Base-by-base conservation (phyloP, 129 eudicot species). In the Escallonia rubra region DNA sequence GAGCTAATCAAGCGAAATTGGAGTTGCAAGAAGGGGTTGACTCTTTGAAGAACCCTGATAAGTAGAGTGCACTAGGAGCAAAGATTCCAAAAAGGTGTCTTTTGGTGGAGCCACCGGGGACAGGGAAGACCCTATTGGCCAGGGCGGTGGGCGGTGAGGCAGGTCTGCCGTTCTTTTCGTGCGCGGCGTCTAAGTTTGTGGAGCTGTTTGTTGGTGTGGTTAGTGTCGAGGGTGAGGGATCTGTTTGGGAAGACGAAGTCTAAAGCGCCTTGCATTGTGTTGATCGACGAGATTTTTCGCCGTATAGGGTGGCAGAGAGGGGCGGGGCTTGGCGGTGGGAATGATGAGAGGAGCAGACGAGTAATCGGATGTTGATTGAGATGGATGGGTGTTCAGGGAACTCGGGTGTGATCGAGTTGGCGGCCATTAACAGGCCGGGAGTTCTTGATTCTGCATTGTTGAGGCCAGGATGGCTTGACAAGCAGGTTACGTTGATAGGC, bases 321-420 rank as follows among this genome's bases (percentile, higher is more conserved):
- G 10, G 96, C 96, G 0, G 96, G 98, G n/a, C 48, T 92, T 14
- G 98, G 96, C 10, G 98, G 98, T 71, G 98, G 98, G 42, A 92
- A 92, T 80, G 98, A 92, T 78, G 98, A 92, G 79, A 80, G 98
- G 98, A 92, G 53, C 98, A 92, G 74, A 92, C 98, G 12, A 89
- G 89, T 70, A 92, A 92, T 76, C 98, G 89, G 90, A 78, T 92
- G 70, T 79, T 92, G 91, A 92, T 96, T 10, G 98, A 92, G 77
- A 92, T 92, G 98, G 98, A 92, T 72, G 96, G 98, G 6, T 92
- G 89, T 69, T 77, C 91, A 2, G 96, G 96, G 47, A 89, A 92
- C 49, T 86, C 98, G 0, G 96, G 96, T 71, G 98, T 92, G 59
- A 86, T 92, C n/a, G 98, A 89, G 56, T 76, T 92, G 84, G 98